These are phyloP conservation scores for Elsinoe arachidis DNA, from an alignment of 2,329 filamentous ascomycete genomes.

Conservation along the genomic window DNA sequence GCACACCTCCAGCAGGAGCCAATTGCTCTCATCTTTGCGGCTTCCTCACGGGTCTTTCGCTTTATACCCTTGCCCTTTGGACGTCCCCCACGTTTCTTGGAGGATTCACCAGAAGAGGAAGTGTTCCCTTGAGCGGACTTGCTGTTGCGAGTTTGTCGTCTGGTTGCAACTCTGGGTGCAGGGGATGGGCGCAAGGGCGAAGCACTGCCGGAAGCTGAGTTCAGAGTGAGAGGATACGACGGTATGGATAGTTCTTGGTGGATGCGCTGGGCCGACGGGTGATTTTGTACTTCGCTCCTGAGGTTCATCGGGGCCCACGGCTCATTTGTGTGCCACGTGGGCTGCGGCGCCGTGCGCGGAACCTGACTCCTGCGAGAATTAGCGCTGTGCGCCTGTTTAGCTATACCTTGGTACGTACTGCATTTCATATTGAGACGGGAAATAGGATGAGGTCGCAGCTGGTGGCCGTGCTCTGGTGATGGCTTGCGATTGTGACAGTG, in stretches of 20 bases:
- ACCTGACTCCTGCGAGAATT: not conserved
- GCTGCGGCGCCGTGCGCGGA: not conserved
- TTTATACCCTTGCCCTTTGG: not conserved
- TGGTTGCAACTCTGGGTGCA: not conserved
- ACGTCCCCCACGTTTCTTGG: not conserved
- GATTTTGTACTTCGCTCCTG: not conserved
- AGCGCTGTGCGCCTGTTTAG: not conserved
- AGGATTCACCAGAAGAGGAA: not conserved
- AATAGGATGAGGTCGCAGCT: not conserved
- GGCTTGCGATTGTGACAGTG: not conserved
- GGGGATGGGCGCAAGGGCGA: not conserved
- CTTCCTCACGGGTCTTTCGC: not conserved
- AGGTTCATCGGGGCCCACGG: not conserved
- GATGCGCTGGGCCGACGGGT: not conserved
- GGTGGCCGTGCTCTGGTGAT: not conserved
- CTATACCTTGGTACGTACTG: not conserved
- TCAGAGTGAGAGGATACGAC: not conserved
- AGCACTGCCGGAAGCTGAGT: not conserved
- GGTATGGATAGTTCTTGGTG: not conserved
- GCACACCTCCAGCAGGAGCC: slow-evolving; percentile 5
- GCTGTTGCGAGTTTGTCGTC: not conserved
- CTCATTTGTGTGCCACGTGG: not conserved
- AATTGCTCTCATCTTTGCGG: not conserved
- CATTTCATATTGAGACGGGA: not conserved
- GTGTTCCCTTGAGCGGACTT: not conserved